Evolutionary conservation across 331 rosid genomes (phyloP), one percentile per base, ranked within the genome.

Genomic region (Saraca asoca): DNA sequence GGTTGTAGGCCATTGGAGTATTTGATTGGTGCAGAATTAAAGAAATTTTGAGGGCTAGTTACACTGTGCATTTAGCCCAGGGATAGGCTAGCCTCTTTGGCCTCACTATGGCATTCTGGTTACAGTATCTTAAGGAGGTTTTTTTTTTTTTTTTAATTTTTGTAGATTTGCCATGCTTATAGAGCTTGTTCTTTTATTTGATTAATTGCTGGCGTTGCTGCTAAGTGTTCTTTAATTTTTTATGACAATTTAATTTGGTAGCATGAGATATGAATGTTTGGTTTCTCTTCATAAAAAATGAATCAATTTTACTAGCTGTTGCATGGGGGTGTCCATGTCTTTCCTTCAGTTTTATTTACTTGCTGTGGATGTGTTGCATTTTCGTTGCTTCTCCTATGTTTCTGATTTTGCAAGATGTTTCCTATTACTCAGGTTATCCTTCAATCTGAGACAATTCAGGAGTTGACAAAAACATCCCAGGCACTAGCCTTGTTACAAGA

Each of bases 391-490:
- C 66, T 38, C 57, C 17, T 18, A 41, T 41, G 34, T 51, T 57
- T 46, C 49, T 67, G 49, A 75, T 42, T 18, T 72, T 69, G 2
- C 3, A 16, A 39, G 54, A 15, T 66, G 13, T 53, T 58, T 58
- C 12, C 14, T 68, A 16, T 70, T 56, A 17, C 12, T 44, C 82
- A 94, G 98, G 98, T 90, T 75, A 74, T 88, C 72, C 98, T 94
- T 60, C 97, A 88, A 81, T 90, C 98, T 0, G 97, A 94, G 80
- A 90, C 98, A 35, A 90, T 94, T 61, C 97, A 90, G 58, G 98
- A 94, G 83, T 77, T 94, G 81, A 94, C 85, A 11, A 88, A 81
- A 86, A 90, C 96, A 13, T 94, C 98, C 0, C 79, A 84, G 66
- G 79, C 82, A 14, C 78, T 94, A 71, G 86, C 90, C 46, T 53